Evolutionary conservation across 176 grass and related monocot genomes (phyloP).

Genomic region (Dactylis glomerata): DNA sequence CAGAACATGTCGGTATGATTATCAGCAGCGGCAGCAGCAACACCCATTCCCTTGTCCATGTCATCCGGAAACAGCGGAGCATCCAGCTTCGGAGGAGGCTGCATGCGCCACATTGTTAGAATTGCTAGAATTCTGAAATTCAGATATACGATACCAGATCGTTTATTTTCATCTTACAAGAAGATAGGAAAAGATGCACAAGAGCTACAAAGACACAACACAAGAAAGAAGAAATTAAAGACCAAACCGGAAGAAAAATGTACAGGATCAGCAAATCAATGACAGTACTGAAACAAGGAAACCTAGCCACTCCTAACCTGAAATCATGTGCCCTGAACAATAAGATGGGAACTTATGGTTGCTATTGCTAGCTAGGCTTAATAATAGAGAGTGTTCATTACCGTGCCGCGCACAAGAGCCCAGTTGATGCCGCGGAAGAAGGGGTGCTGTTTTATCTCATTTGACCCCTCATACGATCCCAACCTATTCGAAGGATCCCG

Average conservation of each 20-base stretch:
- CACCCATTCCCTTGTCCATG: slow-evolving; percentile 5
- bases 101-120: neutral
- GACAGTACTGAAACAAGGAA: neutral
- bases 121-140: neutral
- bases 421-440: slow-evolving; percentile 86
- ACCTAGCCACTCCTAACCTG: neutral
- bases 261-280: neutral
- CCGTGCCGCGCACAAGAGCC: slow-evolving; percentile 75
- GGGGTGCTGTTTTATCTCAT: slow-evolving; percentile 73
- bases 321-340: neutral
- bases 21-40: neutral
- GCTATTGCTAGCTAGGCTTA: too few species aligned
- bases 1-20: slow-evolving; percentile 52
- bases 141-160: neutral
- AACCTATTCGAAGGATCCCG: slow-evolving; percentile 68
- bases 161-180: neutral
- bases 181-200: neutral
- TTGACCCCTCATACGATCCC: slow-evolving; percentile 64
- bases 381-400: slow-evolving; percentile 9
- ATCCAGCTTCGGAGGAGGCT: slow-evolving; percentile 52
- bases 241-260: neutral
- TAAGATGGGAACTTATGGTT: neutral
- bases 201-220: neutral
- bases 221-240: neutral
- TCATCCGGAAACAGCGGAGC: slow-evolving; percentile 29